phyloP scores from a whole-genome alignment of 805 yeast genomes.

The Lachancea meyersii region DNA sequence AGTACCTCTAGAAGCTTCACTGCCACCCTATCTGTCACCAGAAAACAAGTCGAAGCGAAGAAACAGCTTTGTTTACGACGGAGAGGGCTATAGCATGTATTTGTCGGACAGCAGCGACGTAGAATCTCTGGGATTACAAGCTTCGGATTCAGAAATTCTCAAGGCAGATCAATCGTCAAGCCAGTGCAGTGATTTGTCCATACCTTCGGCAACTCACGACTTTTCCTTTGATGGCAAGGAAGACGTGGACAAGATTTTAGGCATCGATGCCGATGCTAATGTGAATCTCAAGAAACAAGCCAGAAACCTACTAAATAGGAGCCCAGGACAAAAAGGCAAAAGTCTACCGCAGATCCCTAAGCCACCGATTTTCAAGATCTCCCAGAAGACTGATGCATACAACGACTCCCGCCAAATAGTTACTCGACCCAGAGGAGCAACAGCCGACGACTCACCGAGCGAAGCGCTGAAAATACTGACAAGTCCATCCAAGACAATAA shows the following conservation, averaged over 20 bases:
- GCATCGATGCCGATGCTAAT: constrained; percentile 30
- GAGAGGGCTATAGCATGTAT: constrained; percentile 32
- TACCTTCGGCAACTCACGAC: constrained; percentile 27
- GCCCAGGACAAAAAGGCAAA: neutral
- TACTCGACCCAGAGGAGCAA: neutral
- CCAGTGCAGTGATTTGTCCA: constrained; percentile 17
- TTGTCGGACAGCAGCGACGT: constrained; percentile 8
- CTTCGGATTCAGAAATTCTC: neutral
- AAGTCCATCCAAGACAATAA: constrained; percentile 26
- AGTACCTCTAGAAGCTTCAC: constrained; percentile 33
- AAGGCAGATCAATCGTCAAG: constrained; percentile 1
- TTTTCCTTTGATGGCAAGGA: constrained; percentile 21
- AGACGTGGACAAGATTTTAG: constrained; percentile 22
- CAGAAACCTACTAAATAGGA: constrained; percentile 18
- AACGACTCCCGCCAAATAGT: neutral
- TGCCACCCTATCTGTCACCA: constrained; percentile 37
- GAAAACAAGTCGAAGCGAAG: constrained; percentile 26
- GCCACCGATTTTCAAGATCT: neutral
- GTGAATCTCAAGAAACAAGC: constrained; percentile 29
- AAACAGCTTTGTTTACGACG: constrained; percentile 34
- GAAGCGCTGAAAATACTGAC: constrained; percentile 21
- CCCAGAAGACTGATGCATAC: neutral
- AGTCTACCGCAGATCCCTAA: neutral
- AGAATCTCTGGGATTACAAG: neutral
- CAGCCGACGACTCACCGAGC: neutral